A percentile compares a stretch with the other conserved stretches of the same genome.
These are phyloP conservation scores for Nematodospora valgi DNA, from an alignment of 805 yeast species.

Conservation along the genomic window DNA sequence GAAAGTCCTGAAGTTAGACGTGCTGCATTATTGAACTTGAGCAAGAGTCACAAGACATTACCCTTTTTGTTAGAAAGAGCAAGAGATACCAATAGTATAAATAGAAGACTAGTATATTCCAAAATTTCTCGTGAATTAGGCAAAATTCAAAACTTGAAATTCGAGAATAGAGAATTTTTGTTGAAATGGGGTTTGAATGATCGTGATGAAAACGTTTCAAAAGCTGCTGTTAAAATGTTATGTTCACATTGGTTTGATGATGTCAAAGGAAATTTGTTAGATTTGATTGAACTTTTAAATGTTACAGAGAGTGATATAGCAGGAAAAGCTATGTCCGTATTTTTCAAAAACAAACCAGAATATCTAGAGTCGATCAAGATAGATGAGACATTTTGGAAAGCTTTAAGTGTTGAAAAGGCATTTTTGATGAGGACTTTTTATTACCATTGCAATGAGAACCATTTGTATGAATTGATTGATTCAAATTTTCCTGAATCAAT, in stretches of 20 bases:
- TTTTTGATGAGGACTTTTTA: conserved; percentile 68
- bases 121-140: conserved; percentile 66
- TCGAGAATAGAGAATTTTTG: conserved; percentile 59
- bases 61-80: conserved; percentile 74
- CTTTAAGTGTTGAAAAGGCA: conserved; percentile 69
- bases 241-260: conserved; percentile 68
- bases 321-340: conserved; percentile 58
- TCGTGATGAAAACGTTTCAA: conserved; percentile 69
- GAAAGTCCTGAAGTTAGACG: conserved; percentile 85
- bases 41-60: conserved; percentile 49
- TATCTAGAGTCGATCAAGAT: conserved; percentile 57
- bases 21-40: conserved; percentile 72
- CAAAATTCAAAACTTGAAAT: conserved; percentile 50
- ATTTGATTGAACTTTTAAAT: conserved; percentile 66
- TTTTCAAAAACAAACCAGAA: conserved; percentile 63
- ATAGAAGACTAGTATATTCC: conserved; percentile 70
- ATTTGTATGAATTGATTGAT: conserved; percentile 55
- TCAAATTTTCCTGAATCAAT: conserved; percentile 76
- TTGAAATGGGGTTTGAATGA: conserved; percentile 86
- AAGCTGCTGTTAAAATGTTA: conserved; percentile 70
- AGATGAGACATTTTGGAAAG: conserved; percentile 64
- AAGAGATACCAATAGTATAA: conserved; percentile 68
- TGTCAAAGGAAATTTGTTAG: conserved; percentile 66
- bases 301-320: conserved; percentile 69
- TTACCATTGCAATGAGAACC: conserved; percentile 56